A percentile compares a stretch with the other conserved stretches of the same genome.
Evolutionary conservation across 2,329 filamentous ascomycete species (phyloP).

Genomic region (Fusarium torulosum): DNA sequence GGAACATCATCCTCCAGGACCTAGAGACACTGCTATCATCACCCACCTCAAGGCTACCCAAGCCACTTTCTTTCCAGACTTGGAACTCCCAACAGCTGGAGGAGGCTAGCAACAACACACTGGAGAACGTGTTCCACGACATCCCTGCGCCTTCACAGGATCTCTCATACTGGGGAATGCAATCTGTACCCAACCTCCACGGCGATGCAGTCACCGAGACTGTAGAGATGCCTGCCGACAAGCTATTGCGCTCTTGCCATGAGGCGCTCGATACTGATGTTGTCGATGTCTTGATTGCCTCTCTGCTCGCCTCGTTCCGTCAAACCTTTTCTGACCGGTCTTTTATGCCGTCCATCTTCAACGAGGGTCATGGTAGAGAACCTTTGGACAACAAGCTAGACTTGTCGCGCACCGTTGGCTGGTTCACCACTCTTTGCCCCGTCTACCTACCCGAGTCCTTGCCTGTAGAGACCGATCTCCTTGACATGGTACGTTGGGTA

Average conservation of each 20-base stretch:
- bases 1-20: conserved; percentile 55
- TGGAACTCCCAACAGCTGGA: conserved; percentile 53
- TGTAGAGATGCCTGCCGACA: not conserved
- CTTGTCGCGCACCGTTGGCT: conserved; percentile 53
- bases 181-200: conserved; percentile 28
- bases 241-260: conserved; percentile 26
- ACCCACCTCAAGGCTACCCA: conserved; percentile 45
- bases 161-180: conserved; percentile 45
- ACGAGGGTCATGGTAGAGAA: conserved; percentile 55
- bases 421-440: conserved; percentile 53
- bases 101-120: conserved; percentile 10
- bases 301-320: conserved; percentile 46
- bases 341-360: conserved; percentile 47
- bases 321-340: conserved; percentile 47
- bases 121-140: conserved; percentile 29
- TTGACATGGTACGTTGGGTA: conserved; percentile 38
- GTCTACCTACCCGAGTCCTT: conserved; percentile 37
- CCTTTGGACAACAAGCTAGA: conserved; percentile 46
- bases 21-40: conserved; percentile 52
- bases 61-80: conserved; percentile 32
- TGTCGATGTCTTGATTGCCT: conserved; percentile 52
- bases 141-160: conserved; percentile 28
- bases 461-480: conserved; percentile 1
- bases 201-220: conserved; percentile 20
- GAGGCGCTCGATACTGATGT: conserved; percentile 49